A percentile compares a stretch with the other conserved stretches of the same genome.
phyloP scores from a whole-genome alignment of 2,329 filamentous ascomycete genomes.

The Cytospora piceae region DNA sequence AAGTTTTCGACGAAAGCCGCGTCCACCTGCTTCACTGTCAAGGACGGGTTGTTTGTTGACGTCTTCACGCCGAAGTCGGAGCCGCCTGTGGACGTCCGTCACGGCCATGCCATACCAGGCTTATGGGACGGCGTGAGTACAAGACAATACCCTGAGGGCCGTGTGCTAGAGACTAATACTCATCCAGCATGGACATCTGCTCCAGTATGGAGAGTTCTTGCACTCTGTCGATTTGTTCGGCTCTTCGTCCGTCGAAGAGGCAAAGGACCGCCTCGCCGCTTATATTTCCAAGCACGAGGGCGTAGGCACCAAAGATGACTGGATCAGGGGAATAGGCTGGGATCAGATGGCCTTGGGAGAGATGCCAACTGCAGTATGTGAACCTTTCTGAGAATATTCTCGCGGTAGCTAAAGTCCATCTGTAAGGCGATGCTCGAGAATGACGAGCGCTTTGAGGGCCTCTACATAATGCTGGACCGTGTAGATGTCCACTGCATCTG shows the following conservation, averaged over 20 bases:
- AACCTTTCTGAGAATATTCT: not conserved
- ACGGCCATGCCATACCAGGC: conserved; percentile 65
- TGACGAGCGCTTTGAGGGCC: conserved; percentile 54
- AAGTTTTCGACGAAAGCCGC: conserved; percentile 42
- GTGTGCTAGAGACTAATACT: not conserved
- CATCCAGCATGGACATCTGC: conserved; percentile 61
- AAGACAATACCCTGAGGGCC: not conserved
- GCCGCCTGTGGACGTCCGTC: conserved; percentile 40
- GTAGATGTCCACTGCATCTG: conserved; percentile 73
- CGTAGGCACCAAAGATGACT: conserved; percentile 58
- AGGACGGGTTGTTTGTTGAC: conserved; percentile 53
- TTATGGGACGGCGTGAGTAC: conserved; percentile 63
- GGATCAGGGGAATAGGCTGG: conserved; percentile 72
- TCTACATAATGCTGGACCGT: conserved; percentile 71
- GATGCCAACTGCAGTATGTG: conserved; percentile 67
- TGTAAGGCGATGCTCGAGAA: conserved; percentile 57
- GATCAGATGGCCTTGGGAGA: conserved; percentile 67
- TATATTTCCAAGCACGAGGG: conserved; percentile 56
- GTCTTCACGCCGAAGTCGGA: conserved; percentile 43
- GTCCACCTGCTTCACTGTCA: conserved; percentile 60
- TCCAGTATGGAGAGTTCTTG: conserved; percentile 68
- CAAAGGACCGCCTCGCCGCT: conserved; percentile 52
- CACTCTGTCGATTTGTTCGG: conserved; percentile 69
- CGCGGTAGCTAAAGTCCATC: not conserved
- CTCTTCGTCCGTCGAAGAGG: conserved; percentile 56